Base-by-base conservation (phyloP, 2,329 filamentous ascomycete genomes). In the Stagonosporopsis tanaceti region DNA sequence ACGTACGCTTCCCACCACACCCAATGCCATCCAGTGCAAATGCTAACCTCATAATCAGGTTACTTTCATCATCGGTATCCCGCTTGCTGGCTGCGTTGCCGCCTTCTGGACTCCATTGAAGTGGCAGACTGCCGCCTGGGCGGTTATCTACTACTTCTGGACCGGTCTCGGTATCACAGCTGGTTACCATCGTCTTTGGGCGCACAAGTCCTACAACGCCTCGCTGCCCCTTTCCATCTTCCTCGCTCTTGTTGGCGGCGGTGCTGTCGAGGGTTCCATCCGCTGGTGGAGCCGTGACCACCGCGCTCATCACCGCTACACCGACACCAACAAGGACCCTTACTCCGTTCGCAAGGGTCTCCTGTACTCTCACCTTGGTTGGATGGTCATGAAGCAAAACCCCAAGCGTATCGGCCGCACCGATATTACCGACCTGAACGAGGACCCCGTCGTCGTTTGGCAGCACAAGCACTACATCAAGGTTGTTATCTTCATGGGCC, bases 101-200 rank as follows among this genome's bases (percentile, higher is more conserved):
- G 84, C 93, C 56, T 89, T 91, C 80, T 97, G 89, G 89, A 89
- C 92, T 37, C 91, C 92, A 53, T 80, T 95, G 46, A 84, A 87
- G 50, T 78, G 83, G 68, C 87, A 92, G 80, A 96, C 92, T 6
- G 85, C 87, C 61, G 73, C 90, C 68, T 95, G 89, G 81, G 82
- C 92, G 25, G 80, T 95, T 56, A 63, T 87, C 61, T 96, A 95
- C 80, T 96, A 96, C 79, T 93, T 92, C 82, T 89, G 89, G 82
- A 92, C 91, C 47, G 84, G 92, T 73, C 82, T 95, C 48, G 91
- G 92, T 58, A 78, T 77, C 56, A 77, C 76, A 7, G 75, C 76
- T 20, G 75, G 75, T 22, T 91, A 91, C 77, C 89, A 95, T 74
- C 87, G 92, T 79, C 85, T 95, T 45, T 96, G 92, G 92, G 74